Percentiles rank a stretch among this genome's conserved stretches.
These are phyloP conservation scores for Entomortierella lignicola DNA, from an alignment of 192 early-diverging fungal species.

Conservation along the genomic window DNA sequence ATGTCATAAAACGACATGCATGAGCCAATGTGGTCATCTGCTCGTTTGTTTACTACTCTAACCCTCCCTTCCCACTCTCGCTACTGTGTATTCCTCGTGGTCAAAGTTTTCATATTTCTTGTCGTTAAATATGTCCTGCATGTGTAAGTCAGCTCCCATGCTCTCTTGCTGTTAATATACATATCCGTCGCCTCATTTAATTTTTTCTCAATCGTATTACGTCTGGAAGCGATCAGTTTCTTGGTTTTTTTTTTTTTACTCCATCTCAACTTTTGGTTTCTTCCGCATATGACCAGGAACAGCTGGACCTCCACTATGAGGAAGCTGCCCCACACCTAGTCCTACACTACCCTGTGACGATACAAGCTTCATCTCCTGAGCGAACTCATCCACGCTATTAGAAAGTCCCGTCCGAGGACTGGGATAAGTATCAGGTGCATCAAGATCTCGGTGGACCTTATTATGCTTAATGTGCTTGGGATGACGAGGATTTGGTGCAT, in stretches of 20 bases:
- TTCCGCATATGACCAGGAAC: conserved; percentile 21
- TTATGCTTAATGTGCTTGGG: conserved; percentile 20
- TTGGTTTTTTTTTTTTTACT: background rate
- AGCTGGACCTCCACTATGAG: conserved; percentile 13
- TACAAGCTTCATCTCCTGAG: conserved; percentile 34
- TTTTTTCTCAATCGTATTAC: background rate
- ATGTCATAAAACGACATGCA: background rate
- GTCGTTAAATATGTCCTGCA: no score
- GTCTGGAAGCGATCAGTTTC: background rate
- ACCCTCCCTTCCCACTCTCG: no score
- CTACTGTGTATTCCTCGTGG: background rate
- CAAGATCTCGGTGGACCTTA: conserved; percentile 36
- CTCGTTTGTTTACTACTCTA: background rate
- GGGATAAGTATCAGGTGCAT: conserved; percentile 43
- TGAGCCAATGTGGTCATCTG: conserved; percentile 6
- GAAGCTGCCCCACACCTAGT: conserved; percentile 11
- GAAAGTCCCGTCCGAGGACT: conserved; percentile 41
- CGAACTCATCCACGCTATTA: conserved; percentile 33
- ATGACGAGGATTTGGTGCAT: background rate
- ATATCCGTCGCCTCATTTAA: no score
- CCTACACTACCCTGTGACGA: conserved; percentile 23
- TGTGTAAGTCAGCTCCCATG: no score
- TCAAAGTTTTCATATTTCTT: no score
- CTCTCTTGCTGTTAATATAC: no score
- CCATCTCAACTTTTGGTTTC: conserved; percentile 26